Conservation (phyloP, 1,284 basidiomycete species). For the Boletus semigastroideus region DNA sequence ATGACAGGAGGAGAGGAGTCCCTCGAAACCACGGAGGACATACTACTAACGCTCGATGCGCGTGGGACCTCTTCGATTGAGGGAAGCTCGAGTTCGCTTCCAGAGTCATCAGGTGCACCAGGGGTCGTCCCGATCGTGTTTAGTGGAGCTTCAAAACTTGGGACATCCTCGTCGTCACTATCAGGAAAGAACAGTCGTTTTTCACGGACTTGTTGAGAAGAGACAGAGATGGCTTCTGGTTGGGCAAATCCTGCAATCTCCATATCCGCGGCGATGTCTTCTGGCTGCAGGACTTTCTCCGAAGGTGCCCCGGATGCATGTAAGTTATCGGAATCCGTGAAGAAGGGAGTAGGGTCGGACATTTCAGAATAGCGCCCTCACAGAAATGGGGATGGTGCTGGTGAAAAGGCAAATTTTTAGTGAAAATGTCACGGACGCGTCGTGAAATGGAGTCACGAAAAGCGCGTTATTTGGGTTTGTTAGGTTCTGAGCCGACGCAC, state of each 20-base stretch:
- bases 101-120: constrained; percentile 26
- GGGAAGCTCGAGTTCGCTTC: constrained; percentile 35
- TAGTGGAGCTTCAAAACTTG: constrained; percentile 17
- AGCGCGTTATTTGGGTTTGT: constrained; percentile 29
- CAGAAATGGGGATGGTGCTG: not conserved
- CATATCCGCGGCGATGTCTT: not conserved
- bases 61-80: constrained; percentile 35
- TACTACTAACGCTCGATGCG: constrained; percentile 43
- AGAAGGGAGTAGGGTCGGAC: constrained; percentile 31
- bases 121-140: constrained; percentile 13
- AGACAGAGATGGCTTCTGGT: not conserved
- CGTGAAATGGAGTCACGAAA: not conserved
- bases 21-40: constrained; percentile 32
- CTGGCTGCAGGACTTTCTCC: constrained; percentile 2
- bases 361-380: constrained; percentile 6
- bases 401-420: not conserved
- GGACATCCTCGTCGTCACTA: constrained; percentile 55
- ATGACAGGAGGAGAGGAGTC: constrained; percentile 32
- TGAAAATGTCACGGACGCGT: constrained; percentile 10
- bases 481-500: constrained; percentile 4
- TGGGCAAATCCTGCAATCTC: not conserved
- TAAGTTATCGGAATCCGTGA: constrained; percentile 39
- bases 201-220: constrained; percentile 16
- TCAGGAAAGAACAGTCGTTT: constrained; percentile 54
- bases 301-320: constrained; percentile 3